These are phyloP conservation scores for Pistacia atlantica DNA, from an alignment of 345 rosid genomes.

Conservation along the genomic window DNA sequence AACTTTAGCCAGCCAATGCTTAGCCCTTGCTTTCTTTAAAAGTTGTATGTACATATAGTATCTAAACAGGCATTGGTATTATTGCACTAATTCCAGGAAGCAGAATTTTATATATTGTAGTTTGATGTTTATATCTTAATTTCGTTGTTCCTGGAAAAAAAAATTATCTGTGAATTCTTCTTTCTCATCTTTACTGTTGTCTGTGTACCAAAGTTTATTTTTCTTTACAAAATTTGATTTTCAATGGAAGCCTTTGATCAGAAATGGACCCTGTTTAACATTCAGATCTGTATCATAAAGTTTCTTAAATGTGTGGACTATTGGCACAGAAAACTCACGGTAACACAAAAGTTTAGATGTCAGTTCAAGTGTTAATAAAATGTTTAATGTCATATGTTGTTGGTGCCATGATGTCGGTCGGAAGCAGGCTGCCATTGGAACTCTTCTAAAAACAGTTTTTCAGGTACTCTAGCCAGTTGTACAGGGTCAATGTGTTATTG, in stretches of 20 bases:
- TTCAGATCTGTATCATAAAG: no score
- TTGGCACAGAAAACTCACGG: no score
- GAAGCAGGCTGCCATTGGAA: slow-evolving; percentile 89
- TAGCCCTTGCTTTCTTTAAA: neutral
- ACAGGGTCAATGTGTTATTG: neutral
- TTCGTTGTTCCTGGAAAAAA: neutral
- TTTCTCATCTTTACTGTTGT: neutral
- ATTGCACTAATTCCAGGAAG: neutral
- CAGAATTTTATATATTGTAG: neutral
- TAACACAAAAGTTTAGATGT: no score
- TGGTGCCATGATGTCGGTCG: slow-evolving; percentile 95
- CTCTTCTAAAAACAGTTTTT: slow-evolving; percentile 85
- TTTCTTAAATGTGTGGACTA: no score
- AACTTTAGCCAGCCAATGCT: neutral
- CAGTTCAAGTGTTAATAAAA: slow-evolving; percentile 6
- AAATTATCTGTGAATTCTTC: neutral
- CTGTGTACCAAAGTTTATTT: neutral
- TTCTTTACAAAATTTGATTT: neutral
- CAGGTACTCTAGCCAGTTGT: slow-evolving; percentile 48
- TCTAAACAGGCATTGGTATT: neutral
- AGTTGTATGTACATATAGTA: neutral
- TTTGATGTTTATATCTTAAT: neutral
- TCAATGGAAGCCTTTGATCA: neutral
- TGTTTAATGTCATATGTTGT: slow-evolving; percentile 40
- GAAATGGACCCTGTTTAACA: no score